A percentile compares a stretch with the other conserved stretches of the same genome.
These are phyloP conservation scores for Penicillium bialowiezense DNA, from an alignment of 495 filamentous ascomycete species.

Conservation along the genomic window DNA sequence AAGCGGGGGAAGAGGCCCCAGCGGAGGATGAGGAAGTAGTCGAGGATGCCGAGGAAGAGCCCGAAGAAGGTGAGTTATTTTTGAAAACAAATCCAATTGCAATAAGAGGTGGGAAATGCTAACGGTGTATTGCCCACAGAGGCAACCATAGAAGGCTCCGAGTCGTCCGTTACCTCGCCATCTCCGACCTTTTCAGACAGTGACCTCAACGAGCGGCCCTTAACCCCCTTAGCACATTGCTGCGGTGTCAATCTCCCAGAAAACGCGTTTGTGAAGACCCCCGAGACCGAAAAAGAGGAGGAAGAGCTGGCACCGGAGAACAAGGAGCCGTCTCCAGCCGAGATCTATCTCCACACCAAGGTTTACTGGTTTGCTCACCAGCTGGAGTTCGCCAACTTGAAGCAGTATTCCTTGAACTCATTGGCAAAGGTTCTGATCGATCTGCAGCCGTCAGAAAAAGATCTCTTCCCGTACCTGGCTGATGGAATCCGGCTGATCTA, in stretches of 20 bases:
- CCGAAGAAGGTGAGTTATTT: background rate
- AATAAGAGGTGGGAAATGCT: too few species aligned
- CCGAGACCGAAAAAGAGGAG: background rate
- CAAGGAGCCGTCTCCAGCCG: background rate
- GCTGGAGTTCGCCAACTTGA: background rate
- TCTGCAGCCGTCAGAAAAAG: background rate
- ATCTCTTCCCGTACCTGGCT: background rate
- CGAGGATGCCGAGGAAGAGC: background rate
- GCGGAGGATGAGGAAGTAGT: background rate
- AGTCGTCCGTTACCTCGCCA: background rate
- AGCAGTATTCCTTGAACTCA: background rate
- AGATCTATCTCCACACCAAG: conserved; percentile 6
- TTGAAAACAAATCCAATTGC: background rate
- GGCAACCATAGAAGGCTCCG: background rate
- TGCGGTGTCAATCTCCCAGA: background rate
- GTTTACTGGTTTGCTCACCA: conserved; percentile 6
- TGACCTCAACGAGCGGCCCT: background rate
- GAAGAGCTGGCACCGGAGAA: background rate
- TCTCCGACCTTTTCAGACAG: background rate
- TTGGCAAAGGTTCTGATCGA: background rate
- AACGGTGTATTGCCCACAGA: background rate
- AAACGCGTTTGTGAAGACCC: background rate
- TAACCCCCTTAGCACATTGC: background rate
- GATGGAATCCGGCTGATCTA: conserved; percentile 8
- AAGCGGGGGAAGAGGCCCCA: background rate